Percentiles rank a stretch among this genome's conserved stretches.
Evolutionary conservation across 139 green algal species (phyloP).

Genomic region (Asterochloris erici): DNA sequence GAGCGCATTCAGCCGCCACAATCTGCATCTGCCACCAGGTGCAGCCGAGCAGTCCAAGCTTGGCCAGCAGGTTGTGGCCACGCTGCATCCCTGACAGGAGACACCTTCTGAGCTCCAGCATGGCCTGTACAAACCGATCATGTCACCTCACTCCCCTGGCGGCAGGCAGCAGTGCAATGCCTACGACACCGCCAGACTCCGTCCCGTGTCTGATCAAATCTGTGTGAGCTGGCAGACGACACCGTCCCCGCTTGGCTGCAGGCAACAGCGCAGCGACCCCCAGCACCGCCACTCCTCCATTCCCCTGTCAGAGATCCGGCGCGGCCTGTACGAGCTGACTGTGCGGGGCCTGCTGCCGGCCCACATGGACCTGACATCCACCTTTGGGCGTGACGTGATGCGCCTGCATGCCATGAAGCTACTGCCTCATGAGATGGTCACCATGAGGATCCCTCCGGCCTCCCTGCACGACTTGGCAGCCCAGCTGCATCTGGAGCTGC

Average conservation of each 20-base stretch:
- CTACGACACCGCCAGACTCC: no score
- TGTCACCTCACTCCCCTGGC: no score
- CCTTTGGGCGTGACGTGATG: conserved; percentile 23
- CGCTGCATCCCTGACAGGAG: no score
- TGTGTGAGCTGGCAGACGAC: no score
- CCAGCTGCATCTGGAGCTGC: neutral
- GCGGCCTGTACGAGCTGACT: conserved; percentile 49
- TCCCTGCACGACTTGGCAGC: conserved; percentile 25
- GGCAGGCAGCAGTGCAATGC: no score
- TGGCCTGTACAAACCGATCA: no score
- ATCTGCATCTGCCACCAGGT: no score
- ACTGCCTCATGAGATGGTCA: neutral
- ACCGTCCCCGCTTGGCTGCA: neutral
- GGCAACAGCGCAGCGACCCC: conserved; percentile 31
- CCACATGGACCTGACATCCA: conserved; percentile 39
- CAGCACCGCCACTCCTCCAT: conserved; percentile 25
- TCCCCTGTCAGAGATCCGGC: conserved; percentile 28
- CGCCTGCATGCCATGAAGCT: neutral
- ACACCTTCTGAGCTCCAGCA: no score
- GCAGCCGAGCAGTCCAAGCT: no score
- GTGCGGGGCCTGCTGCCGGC: conserved; percentile 44
- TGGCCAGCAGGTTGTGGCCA: no score
- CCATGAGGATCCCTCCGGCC: conserved; percentile 13
- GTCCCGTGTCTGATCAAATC: no score
- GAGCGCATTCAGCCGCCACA: no score